Evolutionary conservation across 1,284 basidiomycete species (phyloP).

Genomic region (Naganishia sp.): DNA sequence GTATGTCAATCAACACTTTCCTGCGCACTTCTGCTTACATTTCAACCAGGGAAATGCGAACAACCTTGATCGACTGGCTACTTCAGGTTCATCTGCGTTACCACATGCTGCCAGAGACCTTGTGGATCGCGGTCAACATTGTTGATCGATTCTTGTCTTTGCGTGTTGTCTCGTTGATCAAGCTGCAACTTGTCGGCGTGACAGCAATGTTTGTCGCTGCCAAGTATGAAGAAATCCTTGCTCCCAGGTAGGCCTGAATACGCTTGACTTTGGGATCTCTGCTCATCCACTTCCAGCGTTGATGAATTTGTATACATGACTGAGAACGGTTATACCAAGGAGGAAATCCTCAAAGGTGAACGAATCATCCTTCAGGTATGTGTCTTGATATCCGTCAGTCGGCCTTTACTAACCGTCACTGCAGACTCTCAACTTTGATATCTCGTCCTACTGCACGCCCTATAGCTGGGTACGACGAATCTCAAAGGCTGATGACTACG

Average conservation of each 20-base stretch:
- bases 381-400: background rate
- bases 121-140: slow-evolving; percentile 68
- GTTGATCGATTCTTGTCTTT: slow-evolving; percentile 66
- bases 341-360: slow-evolving; percentile 97
- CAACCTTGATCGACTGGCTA: slow-evolving; percentile 62
- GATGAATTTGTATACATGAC: slow-evolving; percentile 98
- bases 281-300: slow-evolving; percentile 58
- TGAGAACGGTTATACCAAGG: slow-evolving; percentile 85
- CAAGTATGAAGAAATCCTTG: slow-evolving; percentile 68
- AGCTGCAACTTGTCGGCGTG: slow-evolving; percentile 66
- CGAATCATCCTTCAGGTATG: slow-evolving; percentile 78
- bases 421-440: slow-evolving; percentile 83
- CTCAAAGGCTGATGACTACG: slow-evolving; percentile 98
- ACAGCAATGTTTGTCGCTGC: slow-evolving; percentile 67
- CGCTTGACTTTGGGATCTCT: background rate
- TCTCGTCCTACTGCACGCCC: slow-evolving; percentile 97
- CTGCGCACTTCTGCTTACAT: background rate
- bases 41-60: slow-evolving; percentile 57
- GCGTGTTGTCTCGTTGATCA: slow-evolving; percentile 63
- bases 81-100: slow-evolving; percentile 66
- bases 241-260: slow-evolving; percentile 59
- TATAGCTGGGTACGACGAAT: slow-evolving; percentile 99
- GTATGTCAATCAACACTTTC: slow-evolving; percentile 53
- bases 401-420: slow-evolving; percentile 1
- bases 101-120: slow-evolving; percentile 68